These are phyloP conservation scores for Heimioporus sp. DNA, from an alignment of 768 basidiomycete genomes.

Conservation along the genomic window DNA sequence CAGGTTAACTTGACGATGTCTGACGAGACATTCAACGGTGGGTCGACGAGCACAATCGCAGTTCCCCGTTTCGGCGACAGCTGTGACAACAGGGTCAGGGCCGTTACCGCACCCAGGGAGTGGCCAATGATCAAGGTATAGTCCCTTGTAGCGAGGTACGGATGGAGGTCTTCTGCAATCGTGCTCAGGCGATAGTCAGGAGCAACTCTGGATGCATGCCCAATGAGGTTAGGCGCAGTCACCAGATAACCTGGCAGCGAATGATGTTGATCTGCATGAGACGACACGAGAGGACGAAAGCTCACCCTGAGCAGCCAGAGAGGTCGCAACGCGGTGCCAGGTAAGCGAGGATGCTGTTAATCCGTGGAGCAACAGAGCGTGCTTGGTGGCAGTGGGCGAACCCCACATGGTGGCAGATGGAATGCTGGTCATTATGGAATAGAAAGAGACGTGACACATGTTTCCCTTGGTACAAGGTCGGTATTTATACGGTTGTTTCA, in stretches of 20 bases:
- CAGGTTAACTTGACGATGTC: background rate
- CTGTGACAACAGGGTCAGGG: slow-evolving; percentile 8
- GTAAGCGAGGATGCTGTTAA: slow-evolving; percentile 9
- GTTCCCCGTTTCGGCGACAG: too few species aligned
- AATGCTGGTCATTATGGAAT: background rate
- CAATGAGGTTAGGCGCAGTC: slow-evolving; percentile 22
- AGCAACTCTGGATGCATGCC: slow-evolving; percentile 13
- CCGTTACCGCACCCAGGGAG: slow-evolving; percentile 21
- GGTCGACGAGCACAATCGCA: background rate
- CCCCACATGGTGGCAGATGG: slow-evolving; percentile 17
- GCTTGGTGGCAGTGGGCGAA: slow-evolving; percentile 13
- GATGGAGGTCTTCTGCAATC: slow-evolving; percentile 11
- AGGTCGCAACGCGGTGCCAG: slow-evolving; percentile 15
- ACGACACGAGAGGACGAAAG: too few species aligned
- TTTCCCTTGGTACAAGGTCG: too few species aligned
- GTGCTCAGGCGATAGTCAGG: slow-evolving; percentile 11
- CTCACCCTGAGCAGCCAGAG: slow-evolving; percentile 17
- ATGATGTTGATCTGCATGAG: too few species aligned
- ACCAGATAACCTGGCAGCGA: slow-evolving; percentile 20
- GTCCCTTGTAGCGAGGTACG: background rate
- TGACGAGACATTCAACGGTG: background rate
- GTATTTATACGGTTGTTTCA: too few species aligned
- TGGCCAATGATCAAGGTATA: slow-evolving; percentile 18
- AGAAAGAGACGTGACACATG: too few species aligned
- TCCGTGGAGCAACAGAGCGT: slow-evolving; percentile 20